These are phyloP conservation scores for Lolium rigidum DNA, from an alignment of 176 grass and related monocot species.

Conservation along the genomic window DNA sequence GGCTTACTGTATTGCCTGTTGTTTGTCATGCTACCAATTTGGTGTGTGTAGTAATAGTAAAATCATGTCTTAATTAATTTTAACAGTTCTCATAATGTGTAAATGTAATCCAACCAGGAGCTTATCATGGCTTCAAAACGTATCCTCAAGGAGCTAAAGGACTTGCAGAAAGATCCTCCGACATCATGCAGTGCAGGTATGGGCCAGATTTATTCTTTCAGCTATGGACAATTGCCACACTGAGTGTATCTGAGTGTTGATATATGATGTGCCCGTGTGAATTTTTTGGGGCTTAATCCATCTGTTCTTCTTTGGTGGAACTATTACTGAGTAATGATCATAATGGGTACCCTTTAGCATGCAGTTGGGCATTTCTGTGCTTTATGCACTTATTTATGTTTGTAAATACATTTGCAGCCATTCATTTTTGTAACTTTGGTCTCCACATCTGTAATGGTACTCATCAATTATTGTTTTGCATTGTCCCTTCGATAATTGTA, in stretches of 20 bases:
- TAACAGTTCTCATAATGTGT: slow-evolving; percentile 5
- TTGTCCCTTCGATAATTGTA: neutral
- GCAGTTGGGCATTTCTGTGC: neutral
- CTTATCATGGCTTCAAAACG: slow-evolving; percentile 66
- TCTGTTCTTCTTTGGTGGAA: slow-evolving; percentile 1
- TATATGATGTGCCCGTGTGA: neutral
- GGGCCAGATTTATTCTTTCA: slow-evolving; percentile 1
- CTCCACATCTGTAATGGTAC: neutral
- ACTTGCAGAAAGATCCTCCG: slow-evolving; percentile 67
- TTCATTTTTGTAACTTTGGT: neutral
- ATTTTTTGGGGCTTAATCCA: slow-evolving; percentile 17
- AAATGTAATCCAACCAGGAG: slow-evolving; percentile 36
- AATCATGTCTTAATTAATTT: slow-evolving; percentile 2
- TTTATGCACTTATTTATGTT: neutral
- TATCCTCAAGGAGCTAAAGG: slow-evolving; percentile 68
- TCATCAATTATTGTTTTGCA: neutral
- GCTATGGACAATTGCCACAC: neutral
- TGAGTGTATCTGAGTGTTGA: slow-evolving; percentile 1
- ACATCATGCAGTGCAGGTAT: slow-evolving; percentile 73
- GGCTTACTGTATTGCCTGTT: neutral
- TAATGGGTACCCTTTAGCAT: slow-evolving; percentile 8
- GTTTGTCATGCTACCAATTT: neutral
- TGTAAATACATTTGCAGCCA: neutral
- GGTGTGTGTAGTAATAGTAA: neutral
- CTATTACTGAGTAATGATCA: slow-evolving; percentile 19